Base-by-base conservation (phyloP, 2,329 filamentous ascomycete species). In the Coccinonectria pachysandricola region DNA sequence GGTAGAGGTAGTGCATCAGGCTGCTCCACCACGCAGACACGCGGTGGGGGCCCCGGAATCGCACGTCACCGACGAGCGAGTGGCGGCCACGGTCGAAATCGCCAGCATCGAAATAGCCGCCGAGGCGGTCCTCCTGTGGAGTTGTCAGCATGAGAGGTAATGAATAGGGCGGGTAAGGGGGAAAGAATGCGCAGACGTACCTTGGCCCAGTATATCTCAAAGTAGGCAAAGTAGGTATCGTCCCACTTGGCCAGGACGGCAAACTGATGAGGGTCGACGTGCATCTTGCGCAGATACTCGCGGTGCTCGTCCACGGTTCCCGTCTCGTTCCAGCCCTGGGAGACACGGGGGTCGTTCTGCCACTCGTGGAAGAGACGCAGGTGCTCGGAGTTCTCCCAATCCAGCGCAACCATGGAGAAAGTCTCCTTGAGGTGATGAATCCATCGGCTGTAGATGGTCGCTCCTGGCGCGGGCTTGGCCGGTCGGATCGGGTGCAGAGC, bases 261-360 rank as follows among this genome's bases (percentile, higher is more conserved):
- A 27, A 85, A 58, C 35, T 78, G 71, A 52, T 87, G 81, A 15
- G 77, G 72, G 49, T 87, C 81, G 22, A 71, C 66, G 44, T 84
- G 73, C 28, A 79, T 64, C 37, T 69, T 68, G 15, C 68, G 64
- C 26, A 86, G 64, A 51, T 88, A 87, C 43, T 75, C 68, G 34
- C 72, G 67, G 52, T 87, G 82, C 50, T 86, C 67, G 15, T 83
- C 79, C 24, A 83, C 54, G 2, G 79, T 80, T 16, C 81, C 82
- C 2, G 77, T 81, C 57, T 83, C 75, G 46, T 84, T 82, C 82
- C 82, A 87, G 4, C 80, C 80, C 45, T 78, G 71, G 4, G 79
- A 79, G 16, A 88, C 82, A 26, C 82, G 77, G 27, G 81, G 81
- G 47, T 87, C 81, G 46, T 88, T 88, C 55, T 86, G 81, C 82